Evolutionary conservation across 2,329 filamentous ascomycete genomes (phyloP).

Genomic region (Scolecobasidium constrictum): DNA sequence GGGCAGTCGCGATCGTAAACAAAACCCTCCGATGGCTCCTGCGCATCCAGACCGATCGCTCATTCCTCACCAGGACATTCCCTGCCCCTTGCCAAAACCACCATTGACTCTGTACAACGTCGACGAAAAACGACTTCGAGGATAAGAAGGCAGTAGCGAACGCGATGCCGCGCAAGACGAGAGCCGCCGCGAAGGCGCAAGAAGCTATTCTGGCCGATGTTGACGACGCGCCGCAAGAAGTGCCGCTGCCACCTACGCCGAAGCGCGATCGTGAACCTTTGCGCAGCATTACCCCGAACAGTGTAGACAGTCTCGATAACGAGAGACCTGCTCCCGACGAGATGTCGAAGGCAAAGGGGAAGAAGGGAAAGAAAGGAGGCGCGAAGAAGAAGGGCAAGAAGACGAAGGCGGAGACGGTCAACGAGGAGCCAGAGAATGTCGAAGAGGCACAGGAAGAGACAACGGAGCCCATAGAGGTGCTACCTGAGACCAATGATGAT

Average conservation of each 20-base stretch:
- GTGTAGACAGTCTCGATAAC: conserved; percentile 13
- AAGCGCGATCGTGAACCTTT: conserved; percentile 24
- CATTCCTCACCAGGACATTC: too few relatives aligned
- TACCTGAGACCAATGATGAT: conserved; percentile 23
- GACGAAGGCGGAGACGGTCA: conserved; percentile 15
- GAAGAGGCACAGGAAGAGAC: conserved; percentile 12
- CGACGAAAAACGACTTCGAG: background rate
- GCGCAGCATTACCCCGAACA: conserved; percentile 30
- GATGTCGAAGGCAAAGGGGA: conserved; percentile 18
- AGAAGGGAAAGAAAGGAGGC: conserved; percentile 21
- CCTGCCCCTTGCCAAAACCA: background rate
- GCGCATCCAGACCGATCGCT: too few relatives aligned
- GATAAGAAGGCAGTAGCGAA: background rate
- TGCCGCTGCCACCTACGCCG: conserved; percentile 12
- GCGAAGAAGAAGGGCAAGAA: conserved; percentile 19
- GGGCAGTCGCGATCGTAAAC: background rate
- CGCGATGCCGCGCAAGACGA: conserved; percentile 6
- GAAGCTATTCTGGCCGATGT: background rate
- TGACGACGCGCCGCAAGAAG: background rate
- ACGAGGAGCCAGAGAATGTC: conserved; percentile 16
- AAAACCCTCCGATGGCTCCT: background rate
- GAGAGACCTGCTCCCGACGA: conserved; percentile 13
- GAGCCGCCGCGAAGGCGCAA: conserved; percentile 4
- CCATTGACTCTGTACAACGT: background rate
- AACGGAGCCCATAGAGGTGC: conserved; percentile 16